phyloP scores from a whole-genome alignment of 257 asterid genomes.

The Anisodus tanguticus region DNA sequence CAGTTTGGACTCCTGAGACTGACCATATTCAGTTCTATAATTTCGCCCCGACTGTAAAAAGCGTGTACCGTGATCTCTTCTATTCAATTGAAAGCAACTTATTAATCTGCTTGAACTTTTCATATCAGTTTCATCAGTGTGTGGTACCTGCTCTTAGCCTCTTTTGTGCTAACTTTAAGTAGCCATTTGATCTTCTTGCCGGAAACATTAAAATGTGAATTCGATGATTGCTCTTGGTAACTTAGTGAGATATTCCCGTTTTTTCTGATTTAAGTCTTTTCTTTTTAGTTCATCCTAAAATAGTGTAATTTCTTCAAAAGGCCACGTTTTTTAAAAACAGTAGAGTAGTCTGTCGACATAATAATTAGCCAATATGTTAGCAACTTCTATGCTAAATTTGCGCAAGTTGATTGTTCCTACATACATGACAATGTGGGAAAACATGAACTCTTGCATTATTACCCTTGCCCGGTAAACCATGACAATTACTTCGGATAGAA shows the following conservation, averaged over 20 bases:
- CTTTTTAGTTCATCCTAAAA: neutral
- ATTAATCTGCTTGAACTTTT: neutral
- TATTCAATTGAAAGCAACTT: neutral
- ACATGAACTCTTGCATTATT: neutral
- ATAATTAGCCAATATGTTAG: neutral
- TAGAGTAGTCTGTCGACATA: neutral
- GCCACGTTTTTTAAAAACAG: neutral
- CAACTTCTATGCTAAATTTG: neutral
- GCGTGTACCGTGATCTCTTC: neutral
- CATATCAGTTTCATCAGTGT: neutral
- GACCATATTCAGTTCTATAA: neutral
- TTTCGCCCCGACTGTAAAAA: neutral
- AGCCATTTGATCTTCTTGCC: neutral
- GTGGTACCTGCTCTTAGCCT: neutral
- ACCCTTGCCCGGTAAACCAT: constrained; percentile 14
- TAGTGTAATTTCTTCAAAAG: neutral
- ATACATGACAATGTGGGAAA: neutral
- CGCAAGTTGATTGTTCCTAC: neutral
- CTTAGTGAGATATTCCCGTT: neutral
- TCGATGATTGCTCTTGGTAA: constrained; percentile 11
- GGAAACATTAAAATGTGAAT: neutral
- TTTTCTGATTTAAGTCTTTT: too few relatives aligned
- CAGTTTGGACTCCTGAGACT: neutral
- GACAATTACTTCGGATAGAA: neutral
- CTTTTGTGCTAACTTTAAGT: neutral